Evolutionary conservation across 352 stramenopile species (phyloP).

Genomic region (Pythium apleroticum): DNA sequence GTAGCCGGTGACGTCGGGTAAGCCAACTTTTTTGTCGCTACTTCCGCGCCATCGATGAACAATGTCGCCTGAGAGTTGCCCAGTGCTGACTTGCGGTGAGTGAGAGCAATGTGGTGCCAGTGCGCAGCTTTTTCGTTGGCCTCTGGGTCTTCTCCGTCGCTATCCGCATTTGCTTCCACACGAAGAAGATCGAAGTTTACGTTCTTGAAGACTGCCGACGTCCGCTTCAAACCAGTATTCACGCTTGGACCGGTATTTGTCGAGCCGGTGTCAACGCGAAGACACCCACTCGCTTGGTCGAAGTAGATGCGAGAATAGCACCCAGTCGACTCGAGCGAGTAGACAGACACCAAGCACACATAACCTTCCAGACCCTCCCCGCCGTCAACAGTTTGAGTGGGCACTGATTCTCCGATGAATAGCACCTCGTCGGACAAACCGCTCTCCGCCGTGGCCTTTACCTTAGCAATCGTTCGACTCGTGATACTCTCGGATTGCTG

Average conservation of each 20-base stretch:
- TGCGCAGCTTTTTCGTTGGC: conserved; percentile 33
- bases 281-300: conserved; percentile 55
- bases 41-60: conserved; percentile 71
- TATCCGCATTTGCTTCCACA: not conserved
- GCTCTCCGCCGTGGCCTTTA: conserved; percentile 26
- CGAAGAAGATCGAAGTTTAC: conserved; percentile 43
- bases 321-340: conserved; percentile 58
- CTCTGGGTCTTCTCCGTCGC: conserved; percentile 8
- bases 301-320: conserved; percentile 79
- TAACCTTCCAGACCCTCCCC: conserved; percentile 43
- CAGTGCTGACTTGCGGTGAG: conserved; percentile 67
- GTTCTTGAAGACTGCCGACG: conserved; percentile 60
- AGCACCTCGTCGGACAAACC: conserved; percentile 29
- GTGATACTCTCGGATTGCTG: conserved; percentile 48
- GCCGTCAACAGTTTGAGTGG: not conserved
- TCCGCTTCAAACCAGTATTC: conserved; percentile 54
- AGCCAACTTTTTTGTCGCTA: conserved; percentile 71
- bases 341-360: conserved; percentile 69
- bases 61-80: conserved; percentile 72
- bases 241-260: conserved; percentile 53
- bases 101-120: conserved; percentile 77
- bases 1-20: conserved; percentile 53
- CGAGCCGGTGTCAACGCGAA: conserved; percentile 66
- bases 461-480: conserved; percentile 25
- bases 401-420: conserved; percentile 27